Conservation (phyloP, 2,329 filamentous ascomycete genomes). For the Colletotrichum chrysophilum region DNA sequence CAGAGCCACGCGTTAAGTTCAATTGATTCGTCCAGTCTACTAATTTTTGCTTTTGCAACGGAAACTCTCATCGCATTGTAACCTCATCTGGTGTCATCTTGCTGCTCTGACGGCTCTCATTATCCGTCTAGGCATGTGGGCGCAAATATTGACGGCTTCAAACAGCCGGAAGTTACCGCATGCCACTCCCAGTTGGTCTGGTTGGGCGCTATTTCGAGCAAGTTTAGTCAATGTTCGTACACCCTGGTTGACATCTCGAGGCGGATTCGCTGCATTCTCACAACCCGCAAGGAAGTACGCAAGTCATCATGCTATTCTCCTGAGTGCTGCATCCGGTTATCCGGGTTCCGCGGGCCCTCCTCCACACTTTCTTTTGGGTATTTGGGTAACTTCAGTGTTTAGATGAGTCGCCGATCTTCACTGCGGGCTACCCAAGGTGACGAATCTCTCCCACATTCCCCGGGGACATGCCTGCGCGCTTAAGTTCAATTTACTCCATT, state of each 20-base stretch:
- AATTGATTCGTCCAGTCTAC: neutral
- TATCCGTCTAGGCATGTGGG: neutral
- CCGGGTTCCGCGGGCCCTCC: neutral
- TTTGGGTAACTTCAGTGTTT: neutral
- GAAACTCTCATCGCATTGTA: neutral
- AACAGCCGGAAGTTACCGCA: neutral
- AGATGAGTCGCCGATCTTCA: neutral
- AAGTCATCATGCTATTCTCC: neutral
- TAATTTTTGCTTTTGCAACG: accelerated
- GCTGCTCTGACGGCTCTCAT: accelerated
- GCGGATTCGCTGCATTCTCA: neutral
- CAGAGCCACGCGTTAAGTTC: neutral
- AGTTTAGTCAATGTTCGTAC: neutral
- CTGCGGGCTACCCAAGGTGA: neutral
- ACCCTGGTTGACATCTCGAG: neutral
- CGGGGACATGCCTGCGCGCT: neutral
- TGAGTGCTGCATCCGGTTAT: neutral
- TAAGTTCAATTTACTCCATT: neutral
- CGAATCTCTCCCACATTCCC: neutral
- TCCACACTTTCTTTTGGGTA: neutral
- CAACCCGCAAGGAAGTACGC: neutral
- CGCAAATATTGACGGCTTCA: neutral
- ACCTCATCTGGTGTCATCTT: accelerated
- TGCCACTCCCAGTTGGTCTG: accelerated
- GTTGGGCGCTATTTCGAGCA: neutral